phyloP scores from a whole-genome alignment of 2,329 filamentous ascomycete genomes.

The Raffaelea ambrosiae region DNA sequence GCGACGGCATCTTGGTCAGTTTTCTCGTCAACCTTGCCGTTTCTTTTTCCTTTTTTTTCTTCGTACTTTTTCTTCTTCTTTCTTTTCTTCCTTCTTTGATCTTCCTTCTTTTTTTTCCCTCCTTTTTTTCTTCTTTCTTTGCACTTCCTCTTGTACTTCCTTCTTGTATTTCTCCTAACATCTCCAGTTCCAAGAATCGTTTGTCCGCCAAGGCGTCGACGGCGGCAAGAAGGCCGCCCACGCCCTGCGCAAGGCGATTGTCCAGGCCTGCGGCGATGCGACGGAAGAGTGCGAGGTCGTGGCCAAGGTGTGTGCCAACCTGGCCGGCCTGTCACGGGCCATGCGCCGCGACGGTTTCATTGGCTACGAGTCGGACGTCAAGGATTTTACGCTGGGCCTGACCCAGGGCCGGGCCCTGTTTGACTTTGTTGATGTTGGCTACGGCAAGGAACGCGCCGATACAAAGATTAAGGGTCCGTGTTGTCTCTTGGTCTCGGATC shows the following conservation, averaged over 20 bases:
- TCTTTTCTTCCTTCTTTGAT: background rate
- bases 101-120: background rate
- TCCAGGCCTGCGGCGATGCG: constrained; percentile 37
- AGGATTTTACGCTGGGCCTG: constrained; percentile 52
- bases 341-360: constrained; percentile 40
- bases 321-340: constrained; percentile 39
- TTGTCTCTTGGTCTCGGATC: constrained; percentile 4
- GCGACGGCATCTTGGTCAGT: constrained; percentile 50
- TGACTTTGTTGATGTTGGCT: constrained; percentile 56
- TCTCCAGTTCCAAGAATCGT: constrained; percentile 48
- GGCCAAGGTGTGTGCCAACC: constrained; percentile 47
- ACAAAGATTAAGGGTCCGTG: constrained; percentile 52
- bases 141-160: constrained; percentile 9
- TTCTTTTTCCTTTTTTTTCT: constrained; percentile 5
- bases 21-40: background rate
- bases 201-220: constrained; percentile 44
- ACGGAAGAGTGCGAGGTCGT: constrained; percentile 32
- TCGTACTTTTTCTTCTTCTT: constrained; percentile 1
- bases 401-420: constrained; percentile 50
- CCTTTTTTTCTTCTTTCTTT: background rate
- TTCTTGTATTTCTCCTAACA: background rate
- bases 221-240: constrained; percentile 37
- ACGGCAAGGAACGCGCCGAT: constrained; percentile 49
- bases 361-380: constrained; percentile 34
- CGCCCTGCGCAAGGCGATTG: constrained; percentile 17